A percentile compares a stretch with the other conserved stretches of the same genome.
These are phyloP conservation scores for Fusarium brachygibbosum DNA, from an alignment of 2,329 filamentous ascomycete genomes.

Conservation along the genomic window DNA sequence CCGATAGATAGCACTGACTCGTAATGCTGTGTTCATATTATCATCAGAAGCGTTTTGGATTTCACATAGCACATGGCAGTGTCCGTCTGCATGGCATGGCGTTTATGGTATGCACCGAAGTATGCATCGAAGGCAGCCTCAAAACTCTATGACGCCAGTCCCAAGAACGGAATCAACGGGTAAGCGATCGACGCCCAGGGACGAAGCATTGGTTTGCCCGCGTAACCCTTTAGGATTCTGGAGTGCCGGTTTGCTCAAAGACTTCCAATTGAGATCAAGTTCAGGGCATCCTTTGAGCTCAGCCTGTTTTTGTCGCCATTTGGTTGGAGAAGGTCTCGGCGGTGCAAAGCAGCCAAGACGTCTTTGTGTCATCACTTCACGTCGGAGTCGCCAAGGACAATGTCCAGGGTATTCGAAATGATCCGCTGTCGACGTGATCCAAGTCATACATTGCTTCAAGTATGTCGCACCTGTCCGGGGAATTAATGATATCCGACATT, in stretches of 20 bases:
- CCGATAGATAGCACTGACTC: background rate
- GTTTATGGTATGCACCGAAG: constrained; percentile 17
- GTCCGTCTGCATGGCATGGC: background rate
- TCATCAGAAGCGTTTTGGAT: background rate
- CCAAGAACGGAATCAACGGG: background rate
- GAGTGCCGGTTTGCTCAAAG: background rate
- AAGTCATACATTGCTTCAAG: background rate
- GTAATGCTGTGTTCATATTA: background rate
- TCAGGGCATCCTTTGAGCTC: too few relatives aligned
- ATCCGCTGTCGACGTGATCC: background rate
- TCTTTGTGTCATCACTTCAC: background rate
- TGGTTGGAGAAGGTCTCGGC: background rate
- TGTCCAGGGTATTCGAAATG: background rate
- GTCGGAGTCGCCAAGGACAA: background rate
- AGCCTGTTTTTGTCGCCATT: background rate
- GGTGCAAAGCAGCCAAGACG: background rate
- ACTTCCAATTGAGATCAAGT: background rate
- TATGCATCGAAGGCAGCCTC: constrained; percentile 17
- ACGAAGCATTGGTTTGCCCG: background rate
- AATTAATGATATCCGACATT: background rate
- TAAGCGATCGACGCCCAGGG: background rate
- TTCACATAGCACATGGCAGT: background rate
- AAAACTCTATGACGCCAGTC: constrained; percentile 20
- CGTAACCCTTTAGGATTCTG: background rate
- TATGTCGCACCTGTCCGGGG: background rate